Conservation (phyloP, 2,329 filamentous ascomycete genomes). For the Paraconiothyrium brasiliense region DNA sequence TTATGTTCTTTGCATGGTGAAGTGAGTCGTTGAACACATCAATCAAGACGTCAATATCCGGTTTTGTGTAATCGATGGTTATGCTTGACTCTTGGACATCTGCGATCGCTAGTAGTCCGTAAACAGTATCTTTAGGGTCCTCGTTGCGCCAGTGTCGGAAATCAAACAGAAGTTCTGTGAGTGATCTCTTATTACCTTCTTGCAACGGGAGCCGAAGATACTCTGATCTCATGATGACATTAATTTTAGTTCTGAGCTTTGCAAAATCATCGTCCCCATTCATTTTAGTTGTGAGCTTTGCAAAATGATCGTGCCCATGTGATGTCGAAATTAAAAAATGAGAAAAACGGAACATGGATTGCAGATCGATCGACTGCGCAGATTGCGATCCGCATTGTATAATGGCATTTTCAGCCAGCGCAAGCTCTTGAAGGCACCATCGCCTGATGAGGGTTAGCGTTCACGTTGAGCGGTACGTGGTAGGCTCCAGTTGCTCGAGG, state of each 20-base stretch:
- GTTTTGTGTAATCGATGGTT: not conserved
- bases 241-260: not conserved
- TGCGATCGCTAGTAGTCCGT: conserved; percentile 1
- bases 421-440: not conserved
- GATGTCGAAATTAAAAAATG: no score
- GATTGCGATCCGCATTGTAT: not conserved
- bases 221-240: not conserved
- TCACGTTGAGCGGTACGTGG: not conserved
- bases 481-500: not conserved
- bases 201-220: no score
- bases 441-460: not conserved
- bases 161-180: not conserved
- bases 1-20: not conserved
- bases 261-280: not conserved
- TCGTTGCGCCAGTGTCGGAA: not conserved
- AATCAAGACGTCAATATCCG: not conserved
- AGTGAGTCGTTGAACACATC: not conserved
- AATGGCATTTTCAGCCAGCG: not conserved
- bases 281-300: no score
- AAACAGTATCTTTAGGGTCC: conserved; percentile 7
- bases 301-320: no score
- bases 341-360: no score
- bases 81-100: not conserved
- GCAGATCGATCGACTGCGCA: not conserved
- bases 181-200: not conserved